Conservation (phyloP, 768 basidiomycete genomes). For the Lactifluus rugatus region DNA sequence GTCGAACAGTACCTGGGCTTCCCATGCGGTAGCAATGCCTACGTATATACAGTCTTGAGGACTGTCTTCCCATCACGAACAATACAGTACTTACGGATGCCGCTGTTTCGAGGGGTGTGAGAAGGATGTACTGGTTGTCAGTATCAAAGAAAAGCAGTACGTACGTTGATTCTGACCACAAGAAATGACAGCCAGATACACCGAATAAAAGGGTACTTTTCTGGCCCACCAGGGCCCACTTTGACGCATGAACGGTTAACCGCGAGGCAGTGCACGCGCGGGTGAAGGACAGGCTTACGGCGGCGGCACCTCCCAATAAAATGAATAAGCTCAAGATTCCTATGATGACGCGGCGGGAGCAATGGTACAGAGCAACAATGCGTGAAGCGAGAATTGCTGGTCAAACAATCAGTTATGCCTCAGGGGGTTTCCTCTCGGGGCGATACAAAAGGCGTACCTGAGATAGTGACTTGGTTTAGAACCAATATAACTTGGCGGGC, state of each 20-base stretch:
- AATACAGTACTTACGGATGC: slow-evolving; percentile 18
- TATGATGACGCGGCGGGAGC: slow-evolving; percentile 31
- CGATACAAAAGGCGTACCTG: slow-evolving; percentile 28
- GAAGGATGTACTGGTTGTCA: neutral
- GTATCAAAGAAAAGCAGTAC: slow-evolving; percentile 2
- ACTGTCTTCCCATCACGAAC: no score
- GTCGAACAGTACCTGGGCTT: slow-evolving; percentile 43
- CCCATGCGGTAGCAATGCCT: slow-evolving; percentile 35
- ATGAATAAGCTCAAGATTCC: slow-evolving; percentile 29
- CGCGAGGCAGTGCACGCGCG: neutral
- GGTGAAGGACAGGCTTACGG: slow-evolving; percentile 27
- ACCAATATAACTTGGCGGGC: slow-evolving; percentile 36
- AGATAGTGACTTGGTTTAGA: slow-evolving; percentile 37
- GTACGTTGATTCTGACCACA: slow-evolving; percentile 20
- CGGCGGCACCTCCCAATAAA: slow-evolving; percentile 26
- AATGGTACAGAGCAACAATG: slow-evolving; percentile 41
- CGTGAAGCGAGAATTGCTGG: slow-evolving; percentile 38
- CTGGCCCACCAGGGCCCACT: slow-evolving; percentile 40
- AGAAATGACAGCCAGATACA: slow-evolving; percentile 20
- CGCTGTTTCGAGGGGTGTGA: slow-evolving; percentile 11
- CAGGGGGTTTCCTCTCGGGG: no score
- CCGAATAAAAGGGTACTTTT: slow-evolving; percentile 1
- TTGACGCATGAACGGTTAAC: neutral
- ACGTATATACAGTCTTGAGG: neutral
- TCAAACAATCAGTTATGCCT: neutral